A percentile compares a stretch with the other conserved stretches of the same genome.
Conservation (phyloP, 352 stramenopile species). For the Discostella stelligera region DNA sequence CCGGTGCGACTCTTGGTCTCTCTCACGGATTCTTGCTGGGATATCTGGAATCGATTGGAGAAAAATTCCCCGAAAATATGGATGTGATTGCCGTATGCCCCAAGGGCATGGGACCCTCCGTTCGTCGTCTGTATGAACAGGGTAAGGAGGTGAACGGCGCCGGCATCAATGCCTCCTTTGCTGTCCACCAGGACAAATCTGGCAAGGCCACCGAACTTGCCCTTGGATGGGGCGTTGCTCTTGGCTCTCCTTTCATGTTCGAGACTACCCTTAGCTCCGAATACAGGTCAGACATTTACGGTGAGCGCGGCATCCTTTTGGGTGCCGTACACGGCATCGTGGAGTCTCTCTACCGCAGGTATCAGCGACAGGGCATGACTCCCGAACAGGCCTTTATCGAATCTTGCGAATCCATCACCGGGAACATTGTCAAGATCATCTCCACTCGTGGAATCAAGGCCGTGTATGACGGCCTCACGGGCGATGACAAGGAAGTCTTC, state of each 20-base stretch:
- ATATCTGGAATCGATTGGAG: conserved; percentile 93
- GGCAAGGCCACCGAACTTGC: conserved; percentile 91
- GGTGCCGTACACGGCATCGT: conserved; percentile 96
- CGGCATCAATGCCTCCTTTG: conserved; percentile 96
- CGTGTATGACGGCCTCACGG: conserved; percentile 92
- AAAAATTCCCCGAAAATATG: conserved; percentile 93
- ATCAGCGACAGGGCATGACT: conserved; percentile 91
- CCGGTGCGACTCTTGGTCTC: conserved; percentile 93
- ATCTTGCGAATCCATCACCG: conserved; percentile 95
- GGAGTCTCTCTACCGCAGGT: conserved; percentile 95
- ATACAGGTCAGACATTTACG: conserved; percentile 98
- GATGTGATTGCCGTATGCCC: conserved; percentile 98
- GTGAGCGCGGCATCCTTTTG: conserved; percentile 95
- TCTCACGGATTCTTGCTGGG: conserved; percentile 96
- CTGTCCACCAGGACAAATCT: conserved; percentile 92
- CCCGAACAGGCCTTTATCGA: conserved; percentile 95
- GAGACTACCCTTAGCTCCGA: conserved; percentile 94
- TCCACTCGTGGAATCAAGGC: conserved; percentile 96
- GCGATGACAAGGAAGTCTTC: conserved; percentile 91
- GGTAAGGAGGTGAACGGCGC: conserved; percentile 96
- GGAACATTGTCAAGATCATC: conserved; percentile 95
- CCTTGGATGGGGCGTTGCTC: conserved; percentile 93
- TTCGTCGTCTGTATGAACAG: conserved; percentile 97
- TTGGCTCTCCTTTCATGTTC: conserved; percentile 97
- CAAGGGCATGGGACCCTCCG: conserved; percentile 96